Base-by-base conservation (phyloP, 306 rosid genomes). In the Senna tora region DNA sequence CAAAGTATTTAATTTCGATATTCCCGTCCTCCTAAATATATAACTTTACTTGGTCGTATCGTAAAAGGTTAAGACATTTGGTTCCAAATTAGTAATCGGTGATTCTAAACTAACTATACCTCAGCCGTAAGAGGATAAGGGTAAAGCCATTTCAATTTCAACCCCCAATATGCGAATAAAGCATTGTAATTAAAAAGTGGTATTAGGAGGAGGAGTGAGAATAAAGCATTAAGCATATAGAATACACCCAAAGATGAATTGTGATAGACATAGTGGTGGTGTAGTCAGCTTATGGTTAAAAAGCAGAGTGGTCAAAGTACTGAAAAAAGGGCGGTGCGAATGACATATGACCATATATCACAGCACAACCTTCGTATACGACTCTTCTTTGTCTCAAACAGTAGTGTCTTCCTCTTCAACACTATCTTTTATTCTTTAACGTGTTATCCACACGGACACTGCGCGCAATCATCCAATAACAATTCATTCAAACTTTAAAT, bases 331-430 rank as follows among this genome's bases (percentile, higher is more conserved):
- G n/a, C 85, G 89, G 89, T 70, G 79, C 43, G 11, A 66, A 73
- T 68, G 67, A 67, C 72, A 55, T 5, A 46, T 54, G 15, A 2
- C 28, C 52, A 20, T 33, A 52, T 53, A 57, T 63, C 21, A 36
- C 36, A 69, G 59, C 15, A 34, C 74, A 47, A 36, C 75, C 83
- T 17, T 77, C 83, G 83, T 75, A 20, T 80, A 80, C 87, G 80
- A 67, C 80, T 80, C 85, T 71, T 74, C 66, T 69, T 74, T 67
- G 75, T 75, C 79, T 14, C 19, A n/a, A 74, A 46, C 74, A 7
- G 5, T 47, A 7, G 5, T 47, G 65, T 75, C 66, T 66, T 58
- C 32, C 33, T 7, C 55, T 64, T 14, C 28, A n/a, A 19, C 52
- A 51, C 65, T 65, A 33, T 25, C 1, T 25, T 25, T 25, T 25